Percentiles rank a stretch among this genome's conserved stretches.
Evolutionary conservation across 129 eudicot species (phyloP).

Genomic region (Kitagawia praeruptora): DNA sequence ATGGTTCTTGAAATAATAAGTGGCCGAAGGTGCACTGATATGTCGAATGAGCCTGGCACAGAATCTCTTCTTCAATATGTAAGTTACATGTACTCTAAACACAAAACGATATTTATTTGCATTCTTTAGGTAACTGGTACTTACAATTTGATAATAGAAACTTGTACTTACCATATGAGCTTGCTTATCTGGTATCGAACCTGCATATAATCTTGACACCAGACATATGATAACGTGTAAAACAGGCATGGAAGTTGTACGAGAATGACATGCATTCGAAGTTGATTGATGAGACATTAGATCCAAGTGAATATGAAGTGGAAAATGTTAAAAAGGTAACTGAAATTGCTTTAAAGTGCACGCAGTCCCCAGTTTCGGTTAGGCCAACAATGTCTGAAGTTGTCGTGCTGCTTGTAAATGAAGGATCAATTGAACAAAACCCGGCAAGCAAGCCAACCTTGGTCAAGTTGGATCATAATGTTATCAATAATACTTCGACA

Average conservation of each 20-base stretch:
- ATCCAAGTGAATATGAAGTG: conserved; percentile 4
- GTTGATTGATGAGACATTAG: neutral
- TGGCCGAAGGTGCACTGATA: neutral
- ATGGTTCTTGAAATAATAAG: conserved; percentile 2
- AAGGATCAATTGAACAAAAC: neutral
- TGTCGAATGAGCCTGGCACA: neutral
- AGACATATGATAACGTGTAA: neutral
- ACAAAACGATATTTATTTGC: neutral
- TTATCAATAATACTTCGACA: neutral
- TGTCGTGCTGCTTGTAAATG: neutral
- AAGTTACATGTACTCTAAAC: neutral
- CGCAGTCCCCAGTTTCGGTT: conserved; percentile 2
- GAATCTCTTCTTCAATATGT: conserved; percentile 11
- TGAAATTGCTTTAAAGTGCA: conserved; percentile 1
- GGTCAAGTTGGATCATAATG: neutral
- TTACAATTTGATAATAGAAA: neutral
- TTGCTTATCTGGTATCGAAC: neutral
- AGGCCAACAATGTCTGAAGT: conserved; percentile 12
- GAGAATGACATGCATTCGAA: neutral
- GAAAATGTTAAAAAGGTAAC: neutral
- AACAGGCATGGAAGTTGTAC: conserved; percentile 6
- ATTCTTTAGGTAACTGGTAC: neutral
- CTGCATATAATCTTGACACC: neutral
- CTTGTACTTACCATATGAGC: neutral
- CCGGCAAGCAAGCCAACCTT: neutral